Base-by-base conservation (phyloP, 2,329 filamentous ascomycete species). In the Cytospora schulzeri region DNA sequence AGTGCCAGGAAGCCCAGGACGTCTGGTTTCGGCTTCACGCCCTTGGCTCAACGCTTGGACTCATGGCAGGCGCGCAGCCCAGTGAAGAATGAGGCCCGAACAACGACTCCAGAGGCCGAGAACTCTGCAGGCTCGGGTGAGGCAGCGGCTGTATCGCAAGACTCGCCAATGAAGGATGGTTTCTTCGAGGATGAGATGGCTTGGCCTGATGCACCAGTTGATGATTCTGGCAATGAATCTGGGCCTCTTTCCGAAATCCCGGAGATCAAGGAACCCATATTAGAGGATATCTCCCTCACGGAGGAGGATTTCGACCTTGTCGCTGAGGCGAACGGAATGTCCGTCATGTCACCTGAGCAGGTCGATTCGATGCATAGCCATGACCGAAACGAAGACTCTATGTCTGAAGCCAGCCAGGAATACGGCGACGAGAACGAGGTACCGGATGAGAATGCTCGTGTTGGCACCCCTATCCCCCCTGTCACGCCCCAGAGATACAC, bases 391-490 rank as follows among this genome's bases (percentile, higher is more conserved):
- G 81, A 85, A 19, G 81, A 84, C 51, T 76, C 80, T 0, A 73
- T 82, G 3, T 89, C 87, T 0, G 85, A 88, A 66, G 83, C 83
- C 1, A 89, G 86, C 70, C 84, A 90, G 68, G 85, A 88, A 68
- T 89, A 89, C 70, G 87, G 83, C 2, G 87, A 91, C 69, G 88
- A 91, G 72, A 90, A 90, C 72, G 79, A 81, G 33, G 75, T 85
- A 12, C 86, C 83, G 4, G 65, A 69, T 19, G 63, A 69, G 65
- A 73, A 65, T 41, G 72, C 62, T 50, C 52, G 54, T 11, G 50
- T 33, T 12, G 58, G 62, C 22, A 56, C 45, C 2, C 45, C 45
- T 4, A 74, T 78, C 1, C 73, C 74, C 2, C 85, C 85, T 1
- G 76, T 80, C 9, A 91, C 88, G 1, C 88, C 88, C 0, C 77